Base-by-base conservation (phyloP, 2,329 filamentous ascomycete genomes). In the Claviceps sorghi region DNA sequence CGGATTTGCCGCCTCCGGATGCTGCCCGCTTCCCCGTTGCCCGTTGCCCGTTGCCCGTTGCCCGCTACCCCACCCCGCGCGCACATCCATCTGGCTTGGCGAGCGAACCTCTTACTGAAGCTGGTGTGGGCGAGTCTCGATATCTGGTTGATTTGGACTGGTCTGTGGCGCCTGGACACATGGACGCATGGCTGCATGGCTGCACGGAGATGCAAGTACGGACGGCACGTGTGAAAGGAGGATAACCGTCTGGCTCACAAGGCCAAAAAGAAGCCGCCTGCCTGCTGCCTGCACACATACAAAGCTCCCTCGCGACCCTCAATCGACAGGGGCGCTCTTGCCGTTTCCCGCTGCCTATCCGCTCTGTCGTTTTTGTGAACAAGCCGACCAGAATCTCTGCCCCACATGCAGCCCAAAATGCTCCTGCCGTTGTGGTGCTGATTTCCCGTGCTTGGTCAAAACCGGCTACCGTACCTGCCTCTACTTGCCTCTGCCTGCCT, bases 361-460 rank as follows among this genome's bases (percentile, higher is more conserved):
- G 38, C 38, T 13, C n/a, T 5, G 4, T 17, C 38, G 8, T 42
- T 42, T 42, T 21, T 42, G 22, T 44, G 13, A 26, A 21, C 22
- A 44, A 44, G 21, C 42, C 26, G 21, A 44, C 42, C 42, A 44
- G 21, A 44, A 9, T 44, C 21, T 15, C 42, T 21, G 42, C 42
- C 42, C 42, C 42, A 44, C 42, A 44, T 44, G 42, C 42, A 44
- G 45, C 30, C 29, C 45, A 13, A 47, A 47, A 47, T 45, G 48
- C 46, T 46, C 19, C 29, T 26, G 22, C 34, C 26, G 50, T 36
- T 26, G 38, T 26, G 21, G 19, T 45, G 50, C 43, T 50, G 51
- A 45, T 40, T 44, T 29, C 49, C 53, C 40, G 40, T 22, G 40
- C n/a, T 42, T 49, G 45, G 22, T 48, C 51, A 54, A 48, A 44